Evolutionary conservation across 1,284 basidiomycete species (phyloP).

Genomic region (Sporisorium graminicola): DNA sequence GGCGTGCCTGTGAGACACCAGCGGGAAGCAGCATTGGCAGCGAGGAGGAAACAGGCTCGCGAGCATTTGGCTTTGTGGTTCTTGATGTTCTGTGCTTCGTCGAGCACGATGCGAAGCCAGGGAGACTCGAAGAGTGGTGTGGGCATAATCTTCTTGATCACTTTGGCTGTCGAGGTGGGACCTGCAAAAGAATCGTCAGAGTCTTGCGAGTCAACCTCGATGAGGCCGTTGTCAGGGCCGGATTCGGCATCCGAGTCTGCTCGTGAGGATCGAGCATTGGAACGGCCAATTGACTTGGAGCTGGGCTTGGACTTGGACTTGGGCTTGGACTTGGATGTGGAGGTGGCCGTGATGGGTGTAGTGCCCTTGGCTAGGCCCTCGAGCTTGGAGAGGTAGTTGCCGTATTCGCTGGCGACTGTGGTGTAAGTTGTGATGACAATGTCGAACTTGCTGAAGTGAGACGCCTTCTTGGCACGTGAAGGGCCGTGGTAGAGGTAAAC

Average conservation of each 20-base stretch:
- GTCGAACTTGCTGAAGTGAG: slow-evolving; percentile 52
- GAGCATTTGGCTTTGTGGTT: slow-evolving; percentile 84
- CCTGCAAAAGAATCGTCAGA: slow-evolving; percentile 63
- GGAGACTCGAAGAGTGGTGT: slow-evolving; percentile 80
- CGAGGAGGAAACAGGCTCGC: slow-evolving; percentile 82
- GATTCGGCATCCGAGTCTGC: slow-evolving; percentile 45
- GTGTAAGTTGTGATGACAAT: slow-evolving; percentile 67
- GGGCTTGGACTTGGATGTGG: slow-evolving; percentile 16
- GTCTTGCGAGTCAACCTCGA: slow-evolving; percentile 69
- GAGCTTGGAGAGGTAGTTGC: slow-evolving; percentile 29
- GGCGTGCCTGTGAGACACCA: slow-evolving; percentile 71
- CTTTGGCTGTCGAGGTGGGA: slow-evolving; percentile 63
- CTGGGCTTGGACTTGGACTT: slow-evolving; percentile 16
- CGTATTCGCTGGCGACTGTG: slow-evolving; percentile 60
- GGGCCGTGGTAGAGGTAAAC: slow-evolving; percentile 66
- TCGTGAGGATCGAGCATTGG: slow-evolving; percentile 4
- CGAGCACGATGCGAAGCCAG: slow-evolving; percentile 89
- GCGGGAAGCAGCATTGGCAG: slow-evolving; percentile 43
- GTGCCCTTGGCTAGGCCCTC: slow-evolving; percentile 27
- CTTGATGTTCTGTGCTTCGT: slow-evolving; percentile 98
- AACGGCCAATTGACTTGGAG: slow-evolving; percentile 7
- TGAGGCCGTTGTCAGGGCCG: background rate
- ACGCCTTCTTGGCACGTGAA: slow-evolving; percentile 49
- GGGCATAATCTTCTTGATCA: slow-evolving; percentile 69
- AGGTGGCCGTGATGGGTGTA: background rate